A percentile compares a stretch with the other conserved stretches of the same genome.
These are phyloP conservation scores for Arthrocladium fulminans DNA, from an alignment of 2,329 filamentous ascomycete genomes.

Conservation along the genomic window DNA sequence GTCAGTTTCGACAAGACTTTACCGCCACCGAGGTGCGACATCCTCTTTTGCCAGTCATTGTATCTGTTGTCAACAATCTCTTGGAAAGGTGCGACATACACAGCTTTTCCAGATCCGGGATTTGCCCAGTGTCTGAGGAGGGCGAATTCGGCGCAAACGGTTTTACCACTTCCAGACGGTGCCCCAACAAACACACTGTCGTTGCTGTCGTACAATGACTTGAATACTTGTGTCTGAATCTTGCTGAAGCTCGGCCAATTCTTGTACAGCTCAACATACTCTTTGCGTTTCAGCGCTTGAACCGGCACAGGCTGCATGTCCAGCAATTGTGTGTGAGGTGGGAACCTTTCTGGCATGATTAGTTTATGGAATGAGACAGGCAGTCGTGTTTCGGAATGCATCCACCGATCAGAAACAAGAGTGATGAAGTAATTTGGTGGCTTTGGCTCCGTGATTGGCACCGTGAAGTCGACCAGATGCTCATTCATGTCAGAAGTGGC, in stretches of 20 bases:
- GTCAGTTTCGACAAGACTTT: constrained; percentile 89
- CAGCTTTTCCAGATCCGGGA: constrained; percentile 62
- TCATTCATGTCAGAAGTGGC: constrained; percentile 78
- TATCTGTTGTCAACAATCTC: constrained; percentile 76
- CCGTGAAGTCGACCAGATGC: constrained; percentile 91
- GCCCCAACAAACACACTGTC: constrained; percentile 90
- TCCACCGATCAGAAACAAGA: constrained; percentile 90
- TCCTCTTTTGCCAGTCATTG: constrained; percentile 75
- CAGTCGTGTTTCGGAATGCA: constrained; percentile 91
- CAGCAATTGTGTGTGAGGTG: constrained; percentile 81
- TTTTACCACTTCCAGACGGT: constrained; percentile 93
- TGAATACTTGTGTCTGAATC: constrained; percentile 95
- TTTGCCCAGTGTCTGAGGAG: constrained; percentile 80
- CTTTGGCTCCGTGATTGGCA: constrained; percentile 94
- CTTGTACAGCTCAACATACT: constrained; percentile 73
- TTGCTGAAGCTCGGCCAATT: constrained; percentile 88
- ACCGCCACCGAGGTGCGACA: constrained; percentile 64
- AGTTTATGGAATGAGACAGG: constrained; percentile 93
- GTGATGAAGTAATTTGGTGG: constrained; percentile 98
- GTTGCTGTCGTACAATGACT: constrained; percentile 79
- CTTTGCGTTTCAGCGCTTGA: constrained; percentile 74
- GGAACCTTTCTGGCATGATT: constrained; percentile 89
- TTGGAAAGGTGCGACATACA: constrained; percentile 92
- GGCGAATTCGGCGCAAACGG: constrained; percentile 90
- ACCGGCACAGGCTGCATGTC: constrained; percentile 88